A percentile compares a stretch with the other conserved stretches of the same genome.
Conservation (phyloP, 2,329 filamentous ascomycete genomes). For the Beauveria caledonica region DNA sequence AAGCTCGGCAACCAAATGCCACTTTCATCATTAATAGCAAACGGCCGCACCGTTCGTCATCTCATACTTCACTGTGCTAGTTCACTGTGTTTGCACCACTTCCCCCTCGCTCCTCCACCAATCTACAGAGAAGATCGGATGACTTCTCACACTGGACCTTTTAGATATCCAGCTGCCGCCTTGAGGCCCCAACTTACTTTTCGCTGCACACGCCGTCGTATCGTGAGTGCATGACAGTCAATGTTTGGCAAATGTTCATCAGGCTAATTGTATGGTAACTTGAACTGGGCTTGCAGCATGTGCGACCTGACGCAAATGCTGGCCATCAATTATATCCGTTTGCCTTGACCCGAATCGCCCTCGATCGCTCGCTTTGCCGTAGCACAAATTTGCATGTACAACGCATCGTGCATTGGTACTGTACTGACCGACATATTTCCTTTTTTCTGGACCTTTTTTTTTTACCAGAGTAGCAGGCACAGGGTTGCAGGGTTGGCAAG, state of each 20-base stretch:
- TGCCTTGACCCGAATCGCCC: not conserved
- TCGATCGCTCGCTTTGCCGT: not conserved
- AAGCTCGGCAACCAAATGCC: not conserved
- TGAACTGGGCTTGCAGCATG: not conserved
- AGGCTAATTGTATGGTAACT: not conserved
- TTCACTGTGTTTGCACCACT: slow-evolving; percentile 5
- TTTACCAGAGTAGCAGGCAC: too few species aligned
- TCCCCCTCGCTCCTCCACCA: not conserved
- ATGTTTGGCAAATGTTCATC: not conserved
- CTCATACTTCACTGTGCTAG: not conserved
- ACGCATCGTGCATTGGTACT: not conserved
- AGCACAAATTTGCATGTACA: not conserved
- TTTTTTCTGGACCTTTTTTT: not conserved
- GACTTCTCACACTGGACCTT: not conserved
- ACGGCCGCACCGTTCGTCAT: not conserved
- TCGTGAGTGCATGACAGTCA: not conserved
- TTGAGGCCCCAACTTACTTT: not conserved
- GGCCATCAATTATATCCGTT: not conserved
- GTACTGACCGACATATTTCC: not conserved
- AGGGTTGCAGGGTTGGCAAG: not conserved
- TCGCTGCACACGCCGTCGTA: not conserved
- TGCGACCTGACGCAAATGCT: not conserved
- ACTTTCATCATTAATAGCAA: too few species aligned
- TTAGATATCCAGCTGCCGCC: not conserved
- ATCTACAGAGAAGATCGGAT: slow-evolving; percentile 7